Evolutionary conservation across 176 grass and related monocot species (phyloP).

Genomic region (Sorghum bicolor): Sorghum_bicolor_NCBIv3 NC_012870.2:1844001-1844500

Average conservation of each 20-base stretch:
- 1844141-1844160: not conserved
- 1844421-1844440: constrained; percentile 4
- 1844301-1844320: not conserved
- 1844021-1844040: not conserved
- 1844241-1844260: not conserved
- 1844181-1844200: not conserved
- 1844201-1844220: not conserved
- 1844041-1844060: not conserved
- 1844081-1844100: not conserved
- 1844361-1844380: not conserved
- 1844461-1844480: constrained; percentile 56
- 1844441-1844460: constrained; percentile 8
- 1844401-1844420: not conserved
- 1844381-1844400: not conserved
- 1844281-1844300: not conserved
- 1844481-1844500: constrained; percentile 64
- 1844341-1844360: not conserved
- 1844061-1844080: not conserved
- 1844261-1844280: not conserved
- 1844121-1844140: not conserved
- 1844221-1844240: not conserved
- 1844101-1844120: constrained; percentile 7
- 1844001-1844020: not conserved
- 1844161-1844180: not conserved
- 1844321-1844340: not conserved